A percentile compares a stretch with the other conserved stretches of the same genome.
These are phyloP conservation scores for Penicillium goetzii DNA, from an alignment of 495 filamentous ascomycete species.

Conservation along the genomic window DNA sequence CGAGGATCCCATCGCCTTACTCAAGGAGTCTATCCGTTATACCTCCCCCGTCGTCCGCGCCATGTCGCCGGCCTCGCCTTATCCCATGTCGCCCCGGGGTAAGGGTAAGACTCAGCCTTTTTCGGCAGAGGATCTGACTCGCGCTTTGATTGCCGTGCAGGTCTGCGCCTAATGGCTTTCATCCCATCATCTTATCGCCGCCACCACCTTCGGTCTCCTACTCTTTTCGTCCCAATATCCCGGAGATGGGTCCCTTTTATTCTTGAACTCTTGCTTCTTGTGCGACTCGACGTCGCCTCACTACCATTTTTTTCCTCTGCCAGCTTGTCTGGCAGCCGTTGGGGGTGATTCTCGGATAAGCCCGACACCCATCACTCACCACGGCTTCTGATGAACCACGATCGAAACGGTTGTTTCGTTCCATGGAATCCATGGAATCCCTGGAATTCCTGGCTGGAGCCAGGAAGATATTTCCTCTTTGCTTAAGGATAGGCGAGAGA, in stretches of 20 bases:
- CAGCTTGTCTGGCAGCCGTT: neutral
- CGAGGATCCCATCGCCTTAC: conserved; percentile 37
- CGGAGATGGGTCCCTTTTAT: conserved; percentile 26
- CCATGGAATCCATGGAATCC: neutral
- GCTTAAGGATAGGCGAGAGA: neutral
- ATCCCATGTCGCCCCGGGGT: conserved; percentile 33
- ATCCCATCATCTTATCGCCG: neutral
- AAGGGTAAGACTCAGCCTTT: conserved; percentile 40
- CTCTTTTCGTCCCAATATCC: conserved; percentile 21
- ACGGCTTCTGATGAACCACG: neutral
- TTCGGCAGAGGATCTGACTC: conserved; percentile 45
- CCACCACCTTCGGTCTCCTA: neutral
- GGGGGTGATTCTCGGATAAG: neutral
- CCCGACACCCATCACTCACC: neutral
- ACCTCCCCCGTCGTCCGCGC: conserved; percentile 41
- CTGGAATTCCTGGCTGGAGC: conserved; percentile 2
- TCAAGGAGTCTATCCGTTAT: conserved; percentile 44
- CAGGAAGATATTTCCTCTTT: neutral
- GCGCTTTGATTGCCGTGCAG: conserved; percentile 49
- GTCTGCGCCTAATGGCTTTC: conserved; percentile 34
- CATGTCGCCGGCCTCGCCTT: conserved; percentile 34
- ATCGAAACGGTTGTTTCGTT: neutral
- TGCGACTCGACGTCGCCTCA: conserved; percentile 23
- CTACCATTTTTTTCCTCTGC: neutral
- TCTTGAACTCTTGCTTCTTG: conserved; percentile 13